These are phyloP conservation scores for Kodamaea plutei DNA, from an alignment of 1,139 yeast genomes.

Conservation along the genomic window DNA sequence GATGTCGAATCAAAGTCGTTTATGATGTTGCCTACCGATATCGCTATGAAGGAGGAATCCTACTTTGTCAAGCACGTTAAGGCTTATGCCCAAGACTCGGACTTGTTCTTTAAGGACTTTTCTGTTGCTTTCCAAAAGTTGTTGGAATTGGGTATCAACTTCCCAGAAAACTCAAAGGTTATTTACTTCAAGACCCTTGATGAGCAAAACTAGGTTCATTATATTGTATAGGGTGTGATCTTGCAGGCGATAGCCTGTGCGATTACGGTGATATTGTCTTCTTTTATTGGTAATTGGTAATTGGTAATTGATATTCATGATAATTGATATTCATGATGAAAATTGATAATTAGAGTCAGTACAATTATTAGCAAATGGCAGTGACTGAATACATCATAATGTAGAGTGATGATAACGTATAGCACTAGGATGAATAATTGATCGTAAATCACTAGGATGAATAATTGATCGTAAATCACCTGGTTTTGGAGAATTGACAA, in stretches of 20 bases:
- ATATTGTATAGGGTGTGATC: too few relatives aligned
- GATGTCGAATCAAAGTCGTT: conserved; percentile 68
- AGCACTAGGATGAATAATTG: too few relatives aligned
- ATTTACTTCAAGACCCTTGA: conserved; percentile 65
- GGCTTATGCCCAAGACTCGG: conserved; percentile 68
- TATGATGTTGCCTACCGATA: conserved; percentile 91
- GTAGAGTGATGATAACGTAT: too few relatives aligned
- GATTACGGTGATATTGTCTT: not conserved
- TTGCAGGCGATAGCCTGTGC: too few relatives aligned
- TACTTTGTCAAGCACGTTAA: conserved; percentile 63
- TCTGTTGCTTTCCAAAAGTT: conserved; percentile 64
- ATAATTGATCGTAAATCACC: too few relatives aligned
- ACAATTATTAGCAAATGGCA: too few relatives aligned
- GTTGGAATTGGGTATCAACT: conserved; percentile 70
- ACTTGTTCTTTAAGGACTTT: conserved; percentile 68
- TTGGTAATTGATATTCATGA: too few relatives aligned
- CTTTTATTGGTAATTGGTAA: too few relatives aligned
- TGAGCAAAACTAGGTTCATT: conserved; percentile 43
- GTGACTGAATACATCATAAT: not conserved
- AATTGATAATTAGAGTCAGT: too few relatives aligned
- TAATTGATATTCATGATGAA: too few relatives aligned
- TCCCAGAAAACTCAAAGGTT: conserved; percentile 43
- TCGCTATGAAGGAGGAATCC: conserved; percentile 65
- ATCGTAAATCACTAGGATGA: too few relatives aligned
- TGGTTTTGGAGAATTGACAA: too few relatives aligned